Evolutionary conservation across 2,329 filamentous ascomycete species (phyloP).

Genomic region (Aspergillus arachidicola): DNA sequence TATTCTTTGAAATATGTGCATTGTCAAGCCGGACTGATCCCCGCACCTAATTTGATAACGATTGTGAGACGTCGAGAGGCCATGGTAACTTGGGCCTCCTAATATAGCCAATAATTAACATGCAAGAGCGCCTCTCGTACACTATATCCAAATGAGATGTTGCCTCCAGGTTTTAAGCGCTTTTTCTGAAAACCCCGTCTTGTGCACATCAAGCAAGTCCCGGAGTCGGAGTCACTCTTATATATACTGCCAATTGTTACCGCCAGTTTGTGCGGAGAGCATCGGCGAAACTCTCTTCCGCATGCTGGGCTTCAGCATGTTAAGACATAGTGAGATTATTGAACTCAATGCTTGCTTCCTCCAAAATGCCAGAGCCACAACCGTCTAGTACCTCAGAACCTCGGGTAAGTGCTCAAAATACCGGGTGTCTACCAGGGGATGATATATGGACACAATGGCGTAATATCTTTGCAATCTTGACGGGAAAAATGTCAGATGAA

Average conservation of each 20-base stretch:
- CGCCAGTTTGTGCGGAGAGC: slow-evolving; percentile 33
- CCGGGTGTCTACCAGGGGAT: slow-evolving; percentile 43
- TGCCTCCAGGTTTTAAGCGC: background rate
- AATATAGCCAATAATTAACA: background rate
- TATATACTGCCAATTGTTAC: slow-evolving; percentile 33
- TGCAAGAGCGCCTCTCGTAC: background rate
- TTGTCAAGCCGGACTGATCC: slow-evolving; percentile 19
- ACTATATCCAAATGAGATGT: background rate
- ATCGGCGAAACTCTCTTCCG: slow-evolving; percentile 16
- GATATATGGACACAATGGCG: slow-evolving; percentile 63
- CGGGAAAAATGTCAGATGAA: slow-evolving; percentile 69
- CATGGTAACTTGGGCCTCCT: slow-evolving; percentile 22
- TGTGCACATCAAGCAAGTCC: background rate
- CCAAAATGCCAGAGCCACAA: slow-evolving; percentile 36
- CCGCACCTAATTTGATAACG: slow-evolving; percentile 45
- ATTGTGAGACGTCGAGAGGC: slow-evolving; percentile 35
- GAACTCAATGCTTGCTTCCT: background rate
- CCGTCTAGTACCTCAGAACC: slow-evolving; percentile 23
- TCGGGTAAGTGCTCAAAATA: slow-evolving; percentile 30
- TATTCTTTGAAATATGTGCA: slow-evolving; percentile 7
- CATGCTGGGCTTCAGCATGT: background rate
- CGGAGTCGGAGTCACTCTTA: slow-evolving; percentile 1
- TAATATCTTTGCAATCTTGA: slow-evolving; percentile 83
- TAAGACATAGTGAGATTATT: background rate
- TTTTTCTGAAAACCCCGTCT: background rate